Base-by-base conservation (phyloP, 31 red algal species). In the Asparagopsis taxiformis region DNA sequence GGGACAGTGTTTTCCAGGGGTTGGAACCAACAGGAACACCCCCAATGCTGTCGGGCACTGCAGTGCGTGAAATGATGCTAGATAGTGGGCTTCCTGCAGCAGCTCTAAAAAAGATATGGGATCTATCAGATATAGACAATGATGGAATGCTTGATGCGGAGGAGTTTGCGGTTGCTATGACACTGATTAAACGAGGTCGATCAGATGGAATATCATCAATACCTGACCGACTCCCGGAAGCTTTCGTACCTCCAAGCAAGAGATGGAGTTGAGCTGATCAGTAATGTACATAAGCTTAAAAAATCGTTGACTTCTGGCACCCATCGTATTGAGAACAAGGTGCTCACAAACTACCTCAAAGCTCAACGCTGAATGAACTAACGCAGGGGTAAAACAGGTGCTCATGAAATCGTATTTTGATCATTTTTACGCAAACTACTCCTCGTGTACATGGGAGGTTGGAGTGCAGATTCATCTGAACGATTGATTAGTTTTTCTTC, bases 141-240 rank as follows among this genome's bases (percentile, higher is more conserved):
- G 74, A 80, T 55, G 88, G 88, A 0, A 31, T 71, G 66, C 80
- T 92, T 25, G 88, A 92, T 75, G 78, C 39, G 63, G 79, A 84
- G 38, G 88, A 92, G 49, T 92, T 92, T 84, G 88, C 88, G 34
- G 70, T 92, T 22, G 88, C 88, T 8, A 84, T 84, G 79, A 81
- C 81, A 31, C 72, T 92, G 51, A 85, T 92, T 32, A 84, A 75
- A 37, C 60, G 36, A 41, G 88, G 56, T 43, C 58, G 80, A 29
- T 59, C 63, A 20, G 62, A 84, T 13, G 88, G 88, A 28, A 82
- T 68, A 16, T 65, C 60, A 35, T 51, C 63, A 16, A 61, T 92
- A 48, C 88, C 88, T 10, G 72, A 92, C 55, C 55, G 55, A 51
- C 63, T 92, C 24, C 70, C 79, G 11, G 26, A 20, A 21, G 66